These are phyloP conservation scores for Lolium perenne DNA, from an alignment of 176 grass and related monocot genomes.

Conservation along the genomic window DNA sequence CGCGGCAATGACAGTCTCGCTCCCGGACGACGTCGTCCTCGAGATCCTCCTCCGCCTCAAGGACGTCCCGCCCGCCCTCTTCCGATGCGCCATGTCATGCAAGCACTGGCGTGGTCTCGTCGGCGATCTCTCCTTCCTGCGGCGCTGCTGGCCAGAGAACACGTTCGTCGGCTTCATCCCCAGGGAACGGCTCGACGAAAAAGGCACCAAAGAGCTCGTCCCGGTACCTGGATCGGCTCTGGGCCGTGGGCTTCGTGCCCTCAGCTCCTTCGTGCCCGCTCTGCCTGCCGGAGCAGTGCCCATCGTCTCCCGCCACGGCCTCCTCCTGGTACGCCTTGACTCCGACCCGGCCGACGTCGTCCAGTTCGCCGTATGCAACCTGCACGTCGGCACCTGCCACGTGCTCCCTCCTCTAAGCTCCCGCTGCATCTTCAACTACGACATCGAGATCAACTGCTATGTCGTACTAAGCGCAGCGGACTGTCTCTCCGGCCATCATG, in stretches of 20 bases:
- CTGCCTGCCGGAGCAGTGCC: too few relatives aligned
- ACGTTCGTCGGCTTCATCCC: background rate
- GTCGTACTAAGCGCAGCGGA: background rate
- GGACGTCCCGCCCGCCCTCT: too few relatives aligned
- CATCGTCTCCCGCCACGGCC: background rate
- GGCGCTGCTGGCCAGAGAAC: background rate
- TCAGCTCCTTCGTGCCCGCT: background rate
- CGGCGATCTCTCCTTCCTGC: background rate
- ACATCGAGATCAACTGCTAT: too few relatives aligned
- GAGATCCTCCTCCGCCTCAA: too few relatives aligned
- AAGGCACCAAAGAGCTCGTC: too few relatives aligned
- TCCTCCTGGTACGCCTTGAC: background rate
- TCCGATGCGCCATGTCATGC: too few relatives aligned
- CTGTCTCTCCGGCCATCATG: background rate
- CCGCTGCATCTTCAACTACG: background rate
- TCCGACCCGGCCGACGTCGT: too few relatives aligned
- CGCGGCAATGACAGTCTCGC: too few relatives aligned
- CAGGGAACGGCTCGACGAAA: too few relatives aligned
- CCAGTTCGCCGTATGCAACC: background rate
- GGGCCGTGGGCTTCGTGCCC: too few relatives aligned
- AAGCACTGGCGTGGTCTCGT: too few relatives aligned
- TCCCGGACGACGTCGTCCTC: too few relatives aligned
- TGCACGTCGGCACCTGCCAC: background rate
- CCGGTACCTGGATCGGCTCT: background rate
- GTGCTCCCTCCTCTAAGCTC: background rate